These are phyloP conservation scores for Exserohilum turcica DNA, from an alignment of 2,329 filamentous ascomycete genomes.

Conservation along the genomic window DNA sequence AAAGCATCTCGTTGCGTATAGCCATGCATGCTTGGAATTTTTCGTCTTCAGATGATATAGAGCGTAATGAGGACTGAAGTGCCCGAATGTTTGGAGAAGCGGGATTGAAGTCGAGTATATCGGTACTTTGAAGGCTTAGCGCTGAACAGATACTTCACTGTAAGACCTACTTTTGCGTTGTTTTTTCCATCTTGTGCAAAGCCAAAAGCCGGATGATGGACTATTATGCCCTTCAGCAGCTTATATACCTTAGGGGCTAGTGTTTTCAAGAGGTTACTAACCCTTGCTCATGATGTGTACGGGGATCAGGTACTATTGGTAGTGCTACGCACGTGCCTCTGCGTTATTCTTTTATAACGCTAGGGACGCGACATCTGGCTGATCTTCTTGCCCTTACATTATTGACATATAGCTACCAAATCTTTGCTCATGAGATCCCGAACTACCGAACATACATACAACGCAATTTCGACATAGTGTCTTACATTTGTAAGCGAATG, in stretches of 20 bases:
- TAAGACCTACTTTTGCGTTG: constrained; percentile 2
- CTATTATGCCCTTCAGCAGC: not conserved
- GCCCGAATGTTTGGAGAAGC: not conserved
- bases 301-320: not conserved
- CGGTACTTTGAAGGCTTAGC: constrained; percentile 1
- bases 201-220: not conserved
- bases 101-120: constrained; percentile 1
- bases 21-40: not conserved
- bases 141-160: not conserved
- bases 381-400: not conserved
- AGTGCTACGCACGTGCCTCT: constrained; percentile 6
- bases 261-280: not conserved
- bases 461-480: not conserved
- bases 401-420: not conserved
- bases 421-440: not conserved
- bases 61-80: not conserved
- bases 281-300: not conserved
- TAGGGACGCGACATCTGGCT: constrained; percentile 1
- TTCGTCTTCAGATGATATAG: not conserved
- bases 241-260: constrained; percentile 4
- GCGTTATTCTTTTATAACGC: not conserved
- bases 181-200: constrained; percentile 2
- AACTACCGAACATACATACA: not conserved
- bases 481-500: not conserved
- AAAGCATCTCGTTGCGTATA: not conserved